phyloP scores from a whole-genome alignment of 495 filamentous ascomycete genomes.

The Penicillium lividum region DNA sequence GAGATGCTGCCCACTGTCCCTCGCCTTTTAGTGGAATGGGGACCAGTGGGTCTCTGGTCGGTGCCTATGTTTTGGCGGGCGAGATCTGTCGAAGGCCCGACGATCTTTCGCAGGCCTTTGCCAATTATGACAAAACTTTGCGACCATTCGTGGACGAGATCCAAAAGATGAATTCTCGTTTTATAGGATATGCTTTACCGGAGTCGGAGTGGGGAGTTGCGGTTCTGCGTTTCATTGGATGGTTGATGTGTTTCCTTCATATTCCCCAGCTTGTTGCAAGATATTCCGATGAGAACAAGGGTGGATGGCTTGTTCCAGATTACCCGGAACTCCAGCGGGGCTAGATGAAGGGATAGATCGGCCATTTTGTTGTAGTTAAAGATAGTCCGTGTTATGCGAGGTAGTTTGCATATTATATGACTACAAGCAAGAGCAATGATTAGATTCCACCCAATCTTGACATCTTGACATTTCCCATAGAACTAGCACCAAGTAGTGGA shows the following conservation, averaged over 20 bases:
- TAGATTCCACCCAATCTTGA: too few relatives aligned
- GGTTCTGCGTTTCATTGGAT: constrained; percentile 24
- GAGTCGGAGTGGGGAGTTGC: constrained; percentile 27
- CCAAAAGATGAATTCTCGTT: constrained; percentile 25
- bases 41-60: constrained; percentile 44
- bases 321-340: constrained; percentile 19
- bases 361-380: neutral
- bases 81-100: constrained; percentile 38
- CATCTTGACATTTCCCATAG: neutral
- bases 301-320: constrained; percentile 31
- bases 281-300: constrained; percentile 21
- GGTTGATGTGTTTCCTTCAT: constrained; percentile 22
- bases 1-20: constrained; percentile 57
- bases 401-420: neutral
- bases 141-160: constrained; percentile 33
- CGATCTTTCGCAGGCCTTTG: constrained; percentile 27
- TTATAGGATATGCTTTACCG: constrained; percentile 21
- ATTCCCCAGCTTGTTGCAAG: constrained; percentile 25
- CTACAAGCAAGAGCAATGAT: too few relatives aligned
- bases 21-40: constrained; percentile 52
- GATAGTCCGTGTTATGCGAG: neutral
- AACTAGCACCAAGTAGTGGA: neutral
- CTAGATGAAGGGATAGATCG: neutral
- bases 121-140: constrained; percentile 28
- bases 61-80: constrained; percentile 56